phyloP scores from a whole-genome alignment of 2,329 filamentous ascomycete genomes.

The Aspergillus vadensis region DNA sequence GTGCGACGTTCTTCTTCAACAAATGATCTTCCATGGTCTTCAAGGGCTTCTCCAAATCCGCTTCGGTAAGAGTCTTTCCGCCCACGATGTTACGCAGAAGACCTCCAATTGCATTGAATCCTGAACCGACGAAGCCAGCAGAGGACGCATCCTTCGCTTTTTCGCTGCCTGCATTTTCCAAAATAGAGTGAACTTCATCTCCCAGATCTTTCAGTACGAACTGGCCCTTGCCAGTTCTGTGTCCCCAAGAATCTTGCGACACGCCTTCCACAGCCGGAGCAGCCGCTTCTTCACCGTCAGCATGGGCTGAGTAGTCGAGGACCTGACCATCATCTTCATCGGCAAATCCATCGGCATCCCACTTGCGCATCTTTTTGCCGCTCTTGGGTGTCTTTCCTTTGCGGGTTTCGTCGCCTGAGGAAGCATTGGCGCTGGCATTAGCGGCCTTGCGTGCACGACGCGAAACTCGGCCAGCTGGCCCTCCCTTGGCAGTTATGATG shows the following conservation, averaged over 20 bases:
- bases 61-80: conserved; percentile 85
- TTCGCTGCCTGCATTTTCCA: conserved; percentile 75
- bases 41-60: conserved; percentile 87
- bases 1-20: conserved; percentile 91
- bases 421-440: conserved; percentile 53
- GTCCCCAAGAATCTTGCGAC: conserved; percentile 80
- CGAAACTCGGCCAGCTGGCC: conserved; percentile 75
- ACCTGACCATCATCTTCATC: conserved; percentile 79
- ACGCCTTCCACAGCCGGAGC: conserved; percentile 69
- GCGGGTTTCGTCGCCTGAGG: conserved; percentile 81
- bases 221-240: conserved; percentile 79
- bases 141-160: conserved; percentile 51
- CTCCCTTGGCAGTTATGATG: conserved; percentile 70
- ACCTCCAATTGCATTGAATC: conserved; percentile 79
- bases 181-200: conserved; percentile 87
- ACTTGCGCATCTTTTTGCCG: conserved; percentile 83
- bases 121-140: conserved; percentile 72
- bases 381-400: conserved; percentile 57
- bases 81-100: conserved; percentile 94
- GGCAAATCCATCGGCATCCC: conserved; percentile 85
- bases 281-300: conserved; percentile 57
- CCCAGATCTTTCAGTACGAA: conserved; percentile 93
- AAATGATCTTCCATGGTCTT: conserved; percentile 96
- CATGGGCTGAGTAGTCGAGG: conserved; percentile 82
- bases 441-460: conserved; percentile 74